Base-by-base conservation (phyloP, 106 monocot species). In the Dendrobium huoshanense region DNA sequence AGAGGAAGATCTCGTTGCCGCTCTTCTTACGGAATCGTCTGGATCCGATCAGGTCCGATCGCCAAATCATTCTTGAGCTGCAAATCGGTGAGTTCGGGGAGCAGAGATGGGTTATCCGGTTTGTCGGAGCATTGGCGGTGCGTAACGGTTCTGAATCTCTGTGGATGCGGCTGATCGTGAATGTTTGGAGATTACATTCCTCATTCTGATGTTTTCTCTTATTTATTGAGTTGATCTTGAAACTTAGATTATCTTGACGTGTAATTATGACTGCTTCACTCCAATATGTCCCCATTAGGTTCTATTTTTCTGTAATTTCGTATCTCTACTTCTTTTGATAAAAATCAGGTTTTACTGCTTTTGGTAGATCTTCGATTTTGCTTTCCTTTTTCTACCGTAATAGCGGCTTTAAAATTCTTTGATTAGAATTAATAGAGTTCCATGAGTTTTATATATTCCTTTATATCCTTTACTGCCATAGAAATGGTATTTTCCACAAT, bases 111-210 rank as follows among this genome's bases (percentile, higher is more conserved):
- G 25, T 48, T 83, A n/a, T 72, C 77, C 20, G 79, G 75, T 25
- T 75, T 92, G 19, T 77, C 79, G 0, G 99, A 91, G 24, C 93
- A 93, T 74, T 99, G 99, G 99, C 88, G 79, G 59, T 81, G 73
- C 54, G 80, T 99, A n/a, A 84, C 80, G 18, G 72, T 84, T 25
- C 70, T 99, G 15, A 85, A 77, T 83, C 80, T 99, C n/a, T 87
- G 86, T 75, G 90, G 88, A 16, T 99, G 95, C 44, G 93, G 99
- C 64, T 84, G 95, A 54, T 84, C 83, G 84, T 37, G 61, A 61
- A 43, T 17, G 3, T 74, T 25, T 74, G 31, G 70, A 13, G 33
- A 70, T 31, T 51, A 2, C 51, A 51, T 15, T 51, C 51, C 51
- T 51, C 51, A 16, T 13, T 27, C 15, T 70, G 17, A 3, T 70